Conservation (phyloP, 495 filamentous ascomycete species). For the Podospora pseudoanserina region DNA sequence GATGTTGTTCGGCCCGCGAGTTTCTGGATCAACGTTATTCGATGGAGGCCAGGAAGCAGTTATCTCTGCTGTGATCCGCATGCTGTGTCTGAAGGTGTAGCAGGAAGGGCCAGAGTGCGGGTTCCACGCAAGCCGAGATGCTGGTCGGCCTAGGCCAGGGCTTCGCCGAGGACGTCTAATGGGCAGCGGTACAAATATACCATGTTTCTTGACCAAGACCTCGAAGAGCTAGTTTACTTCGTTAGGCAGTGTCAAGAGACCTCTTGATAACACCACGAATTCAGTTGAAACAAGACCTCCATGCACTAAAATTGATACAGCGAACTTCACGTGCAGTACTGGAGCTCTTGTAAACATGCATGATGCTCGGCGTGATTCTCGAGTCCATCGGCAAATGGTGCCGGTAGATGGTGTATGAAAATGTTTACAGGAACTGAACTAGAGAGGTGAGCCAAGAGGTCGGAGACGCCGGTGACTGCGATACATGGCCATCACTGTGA, state of each 20-base stretch:
- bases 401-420: background rate
- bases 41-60: background rate
- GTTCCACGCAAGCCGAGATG: background rate
- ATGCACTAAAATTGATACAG: background rate
- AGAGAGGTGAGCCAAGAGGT: background rate
- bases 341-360: background rate
- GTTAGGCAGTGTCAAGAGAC: background rate
- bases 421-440: background rate
- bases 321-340: background rate
- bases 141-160: background rate
- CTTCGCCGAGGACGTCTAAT: background rate
- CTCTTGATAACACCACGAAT: background rate
- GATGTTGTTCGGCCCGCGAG: background rate
- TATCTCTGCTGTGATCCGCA: constrained; percentile 1
- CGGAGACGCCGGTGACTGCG: background rate
- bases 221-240: background rate
- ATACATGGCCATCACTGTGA: background rate
- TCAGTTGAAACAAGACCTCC: background rate
- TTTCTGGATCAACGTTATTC: background rate
- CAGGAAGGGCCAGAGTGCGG: background rate
- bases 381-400: background rate
- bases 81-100: background rate
- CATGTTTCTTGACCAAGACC: background rate
- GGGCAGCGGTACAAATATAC: background rate
- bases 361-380: background rate